Conservation (phyloP, 164 flowering plant genomes). For the Akebia trifoliata region DNA sequence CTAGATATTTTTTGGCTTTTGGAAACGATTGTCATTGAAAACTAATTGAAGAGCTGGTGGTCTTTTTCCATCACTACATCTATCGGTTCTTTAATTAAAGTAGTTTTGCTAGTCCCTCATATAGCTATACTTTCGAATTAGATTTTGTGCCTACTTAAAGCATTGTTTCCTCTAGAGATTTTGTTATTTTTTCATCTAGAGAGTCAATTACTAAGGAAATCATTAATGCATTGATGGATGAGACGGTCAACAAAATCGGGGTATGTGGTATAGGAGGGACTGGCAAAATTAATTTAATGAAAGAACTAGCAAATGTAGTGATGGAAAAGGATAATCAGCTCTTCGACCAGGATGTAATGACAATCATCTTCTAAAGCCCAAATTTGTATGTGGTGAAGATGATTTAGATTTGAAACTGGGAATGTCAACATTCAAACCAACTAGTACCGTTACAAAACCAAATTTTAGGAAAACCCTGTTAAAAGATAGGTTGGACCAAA, state of each 20-base stretch:
- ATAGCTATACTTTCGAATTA: too few species aligned
- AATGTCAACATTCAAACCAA: constrained; percentile 3
- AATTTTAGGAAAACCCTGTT: too few species aligned
- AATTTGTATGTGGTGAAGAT: constrained; percentile 9
- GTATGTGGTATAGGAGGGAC: constrained; percentile 27
- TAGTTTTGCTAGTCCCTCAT: too few species aligned
- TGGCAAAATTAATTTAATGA: constrained; percentile 20
- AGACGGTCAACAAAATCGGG: constrained; percentile 6
- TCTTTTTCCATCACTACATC: too few species aligned
- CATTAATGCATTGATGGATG: constrained; percentile 14
- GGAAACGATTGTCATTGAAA: too few species aligned
- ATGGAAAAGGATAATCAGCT: neutral
- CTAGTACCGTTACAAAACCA: neutral
- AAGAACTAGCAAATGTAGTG: neutral
- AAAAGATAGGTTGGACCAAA: neutral
- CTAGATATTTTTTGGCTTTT: too few species aligned
- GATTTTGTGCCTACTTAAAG: too few species aligned
- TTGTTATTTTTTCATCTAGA: constrained; percentile 12
- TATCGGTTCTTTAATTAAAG: too few species aligned
- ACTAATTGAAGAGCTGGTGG: too few species aligned
- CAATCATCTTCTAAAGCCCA: constrained; percentile 11
- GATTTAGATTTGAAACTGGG: constrained; percentile 14
- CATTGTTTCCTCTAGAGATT: too few species aligned
- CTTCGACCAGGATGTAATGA: constrained; percentile 17
- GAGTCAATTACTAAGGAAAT: neutral